These are phyloP conservation scores for Cladosporium sp. DNA, from an alignment of 2,329 filamentous ascomycete genomes.

Conservation along the genomic window DNA sequence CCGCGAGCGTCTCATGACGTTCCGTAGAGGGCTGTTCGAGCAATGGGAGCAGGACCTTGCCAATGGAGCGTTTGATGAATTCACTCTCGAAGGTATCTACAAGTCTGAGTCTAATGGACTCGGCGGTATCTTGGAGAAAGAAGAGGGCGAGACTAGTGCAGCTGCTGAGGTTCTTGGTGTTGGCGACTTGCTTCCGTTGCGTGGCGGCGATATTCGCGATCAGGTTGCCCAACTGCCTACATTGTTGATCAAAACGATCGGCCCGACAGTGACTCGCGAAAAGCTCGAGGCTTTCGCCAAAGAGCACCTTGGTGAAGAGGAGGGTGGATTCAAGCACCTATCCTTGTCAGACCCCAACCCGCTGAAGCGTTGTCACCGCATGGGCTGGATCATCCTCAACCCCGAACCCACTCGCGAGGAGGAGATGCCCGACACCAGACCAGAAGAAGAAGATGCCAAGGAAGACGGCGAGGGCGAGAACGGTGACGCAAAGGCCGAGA, in stretches of 20 bases:
- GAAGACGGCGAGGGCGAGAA: constrained; percentile 51
- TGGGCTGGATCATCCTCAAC: constrained; percentile 97
- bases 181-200: constrained; percentile 81
- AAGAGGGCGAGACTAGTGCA: constrained; percentile 90
- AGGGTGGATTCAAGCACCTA: constrained; percentile 92
- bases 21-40: constrained; percentile 73
- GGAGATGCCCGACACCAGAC: constrained; percentile 61
- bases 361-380: constrained; percentile 93
- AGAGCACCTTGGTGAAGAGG: constrained; percentile 85
- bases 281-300: constrained; percentile 95
- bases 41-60: constrained; percentile 91
- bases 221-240: constrained; percentile 87
- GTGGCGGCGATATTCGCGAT: constrained; percentile 83
- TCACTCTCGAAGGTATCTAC: constrained; percentile 88
- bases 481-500: constrained; percentile 17
- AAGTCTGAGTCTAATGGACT: constrained; percentile 89
- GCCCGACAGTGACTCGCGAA: constrained; percentile 88
- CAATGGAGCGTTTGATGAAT: constrained; percentile 85
- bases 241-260: constrained; percentile 95
- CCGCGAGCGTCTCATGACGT: constrained; percentile 73
- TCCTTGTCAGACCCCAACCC: constrained; percentile 96
- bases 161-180: constrained; percentile 91
- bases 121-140: constrained; percentile 84
- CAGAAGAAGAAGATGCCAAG: constrained; percentile 63
- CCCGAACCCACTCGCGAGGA: constrained; percentile 68